phyloP scores from a whole-genome alignment of 768 basidiomycete species.

The Gyrodon lividus region DNA sequence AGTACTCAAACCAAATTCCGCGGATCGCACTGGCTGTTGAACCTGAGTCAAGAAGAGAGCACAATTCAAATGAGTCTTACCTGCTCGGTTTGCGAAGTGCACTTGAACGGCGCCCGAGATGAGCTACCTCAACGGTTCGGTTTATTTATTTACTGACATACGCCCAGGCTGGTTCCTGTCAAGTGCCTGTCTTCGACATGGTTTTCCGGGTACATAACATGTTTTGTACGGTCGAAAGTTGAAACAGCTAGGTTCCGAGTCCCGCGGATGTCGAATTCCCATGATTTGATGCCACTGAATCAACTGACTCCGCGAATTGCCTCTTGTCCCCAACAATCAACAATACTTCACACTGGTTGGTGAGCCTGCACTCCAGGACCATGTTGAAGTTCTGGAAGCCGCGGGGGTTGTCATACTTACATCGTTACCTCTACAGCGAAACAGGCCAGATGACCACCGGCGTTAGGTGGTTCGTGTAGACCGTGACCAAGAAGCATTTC shows the following conservation, averaged over 20 bases:
- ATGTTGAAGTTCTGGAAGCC: neutral
- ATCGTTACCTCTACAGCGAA: neutral
- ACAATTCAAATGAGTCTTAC: no score
- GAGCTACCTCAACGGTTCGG: no score
- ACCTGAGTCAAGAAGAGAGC: neutral
- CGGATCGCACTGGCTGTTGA: neutral
- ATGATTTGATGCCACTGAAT: neutral
- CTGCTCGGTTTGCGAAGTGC: no score
- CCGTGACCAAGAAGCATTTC: neutral
- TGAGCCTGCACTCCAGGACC: neutral
- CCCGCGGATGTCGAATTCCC: neutral
- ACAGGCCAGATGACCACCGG: neutral
- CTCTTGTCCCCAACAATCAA: no score
- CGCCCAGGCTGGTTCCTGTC: no score
- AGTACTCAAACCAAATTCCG: neutral
- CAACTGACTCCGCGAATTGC: neutral
- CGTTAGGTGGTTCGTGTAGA: slow-evolving; percentile 1
- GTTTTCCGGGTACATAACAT: no score
- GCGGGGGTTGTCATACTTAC: neutral
- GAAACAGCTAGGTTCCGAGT: neutral
- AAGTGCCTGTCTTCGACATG: no score
- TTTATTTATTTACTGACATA: no score
- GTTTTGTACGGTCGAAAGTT: no score
- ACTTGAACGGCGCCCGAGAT: no score
- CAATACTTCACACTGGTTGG: neutral